Conservation (phyloP, 2,329 filamentous ascomycete genomes). For the Lecanicillium sp. region DNA sequence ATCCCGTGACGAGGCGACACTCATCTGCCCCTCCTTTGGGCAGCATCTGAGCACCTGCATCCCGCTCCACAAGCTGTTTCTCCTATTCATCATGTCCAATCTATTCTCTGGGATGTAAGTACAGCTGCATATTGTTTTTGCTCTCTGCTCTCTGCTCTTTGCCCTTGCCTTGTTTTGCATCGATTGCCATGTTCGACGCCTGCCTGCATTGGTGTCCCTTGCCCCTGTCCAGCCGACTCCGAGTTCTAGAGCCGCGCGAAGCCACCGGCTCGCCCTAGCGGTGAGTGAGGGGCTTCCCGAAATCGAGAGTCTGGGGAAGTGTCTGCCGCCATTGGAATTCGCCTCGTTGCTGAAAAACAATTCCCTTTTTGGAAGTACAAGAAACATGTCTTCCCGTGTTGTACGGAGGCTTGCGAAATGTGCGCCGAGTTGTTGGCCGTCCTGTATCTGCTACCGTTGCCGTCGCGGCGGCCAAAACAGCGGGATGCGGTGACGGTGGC, state of each 20-base stretch:
- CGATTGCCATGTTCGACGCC: not conserved
- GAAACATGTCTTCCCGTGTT: not conserved
- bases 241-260: not conserved
- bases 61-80: slow-evolving; percentile 12
- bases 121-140: not conserved
- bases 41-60: slow-evolving; percentile 12
- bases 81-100: slow-evolving; percentile 15
- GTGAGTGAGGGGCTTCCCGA: slow-evolving; percentile 12
- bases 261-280: slow-evolving; percentile 10
- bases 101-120: slow-evolving; percentile 17
- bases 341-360: not conserved
- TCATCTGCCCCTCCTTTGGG: slow-evolving; percentile 15
- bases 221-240: not conserved
- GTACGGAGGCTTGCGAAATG: not conserved
- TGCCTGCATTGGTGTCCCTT: slow-evolving; percentile 1
- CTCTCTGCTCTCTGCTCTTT: not conserved
- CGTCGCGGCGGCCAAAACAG: no score
- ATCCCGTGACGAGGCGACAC: slow-evolving; percentile 14
- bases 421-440: no score
- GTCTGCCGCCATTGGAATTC: slow-evolving; percentile 2
- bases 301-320: not conserved
- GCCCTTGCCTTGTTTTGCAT: not conserved
- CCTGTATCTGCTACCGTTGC: no score
- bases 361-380: not conserved
- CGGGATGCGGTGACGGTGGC: no score